phyloP scores from a whole-genome alignment of 83 land plant genomes.

The Picea abies region DNA sequence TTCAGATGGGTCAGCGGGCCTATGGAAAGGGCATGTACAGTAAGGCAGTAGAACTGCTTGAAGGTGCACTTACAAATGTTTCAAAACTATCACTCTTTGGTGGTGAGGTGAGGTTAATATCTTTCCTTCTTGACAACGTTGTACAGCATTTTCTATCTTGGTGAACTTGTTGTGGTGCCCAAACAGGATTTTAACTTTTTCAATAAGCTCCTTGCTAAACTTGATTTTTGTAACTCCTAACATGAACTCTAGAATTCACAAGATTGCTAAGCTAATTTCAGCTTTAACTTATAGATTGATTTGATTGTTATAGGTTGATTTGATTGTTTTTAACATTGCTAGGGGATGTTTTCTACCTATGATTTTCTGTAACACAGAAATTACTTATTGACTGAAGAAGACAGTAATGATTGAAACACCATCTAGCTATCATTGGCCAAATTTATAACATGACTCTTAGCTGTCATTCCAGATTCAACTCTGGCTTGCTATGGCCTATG shows the following conservation, averaged over 20 bases:
- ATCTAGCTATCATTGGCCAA: background rate
- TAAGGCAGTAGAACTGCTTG: slow-evolving; percentile 86
- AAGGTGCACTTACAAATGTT: slow-evolving; percentile 90
- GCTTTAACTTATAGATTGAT: background rate
- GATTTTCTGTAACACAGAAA: background rate
- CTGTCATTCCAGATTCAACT: slow-evolving; percentile 77
- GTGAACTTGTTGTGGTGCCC: background rate
- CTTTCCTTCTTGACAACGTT: background rate
- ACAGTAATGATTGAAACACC: background rate
- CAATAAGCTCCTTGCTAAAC: background rate
- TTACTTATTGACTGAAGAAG: slow-evolving; percentile 18
- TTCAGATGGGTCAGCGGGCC: slow-evolving; percentile 89
- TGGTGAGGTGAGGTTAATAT: slow-evolving; percentile 74
- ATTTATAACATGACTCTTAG: background rate
- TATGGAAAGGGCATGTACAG: slow-evolving; percentile 93
- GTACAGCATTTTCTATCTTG: background rate
- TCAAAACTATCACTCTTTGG: slow-evolving; percentile 79
- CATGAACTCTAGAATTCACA: background rate
- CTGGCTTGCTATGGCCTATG: slow-evolving; percentile 99
- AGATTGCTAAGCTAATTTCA: background rate
- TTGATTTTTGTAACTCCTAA: background rate
- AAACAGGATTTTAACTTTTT: background rate
- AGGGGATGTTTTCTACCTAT: background rate
- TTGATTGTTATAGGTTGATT: background rate
- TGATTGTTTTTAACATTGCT: no score